Percentiles rank a stretch among this genome's conserved stretches.
Evolutionary conservation across 164 flowering plant genomes (phyloP).

Genomic region (Vitis riparia): DNA sequence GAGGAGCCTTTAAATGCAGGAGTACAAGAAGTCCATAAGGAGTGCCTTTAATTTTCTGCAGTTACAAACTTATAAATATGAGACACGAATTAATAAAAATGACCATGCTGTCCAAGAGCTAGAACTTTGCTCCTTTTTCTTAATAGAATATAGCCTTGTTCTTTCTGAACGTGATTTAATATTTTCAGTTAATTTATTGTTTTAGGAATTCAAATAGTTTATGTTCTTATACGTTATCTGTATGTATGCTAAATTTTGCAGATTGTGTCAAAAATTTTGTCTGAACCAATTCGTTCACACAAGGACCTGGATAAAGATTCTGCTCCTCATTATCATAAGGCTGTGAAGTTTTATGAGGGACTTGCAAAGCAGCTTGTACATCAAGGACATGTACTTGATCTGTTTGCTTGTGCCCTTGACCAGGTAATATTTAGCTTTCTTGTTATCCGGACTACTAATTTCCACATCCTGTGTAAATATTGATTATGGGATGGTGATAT

Average conservation of each 20-base stretch:
- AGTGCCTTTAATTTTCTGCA: no score
- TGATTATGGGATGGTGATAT: no score
- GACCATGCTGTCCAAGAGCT: no score
- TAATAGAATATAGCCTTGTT: neutral
- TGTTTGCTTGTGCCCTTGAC: conserved; percentile 96
- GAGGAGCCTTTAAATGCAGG: no score
- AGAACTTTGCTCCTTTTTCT: neutral
- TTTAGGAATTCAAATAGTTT: neutral
- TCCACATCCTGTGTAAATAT: no score
- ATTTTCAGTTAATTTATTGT: neutral
- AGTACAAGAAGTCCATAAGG: no score
- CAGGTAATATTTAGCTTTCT: conserved; percentile 53
- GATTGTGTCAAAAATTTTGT: conserved; percentile 83
- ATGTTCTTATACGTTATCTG: conserved; percentile 2
- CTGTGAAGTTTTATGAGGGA: conserved; percentile 90
- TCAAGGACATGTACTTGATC: conserved; percentile 93
- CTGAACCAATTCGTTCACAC: conserved; percentile 97
- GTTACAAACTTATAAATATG: no score
- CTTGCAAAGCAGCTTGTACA: conserved; percentile 89
- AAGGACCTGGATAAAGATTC: conserved; percentile 97
- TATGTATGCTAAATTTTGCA: conserved; percentile 26
- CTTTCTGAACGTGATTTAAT: neutral
- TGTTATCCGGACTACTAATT: no score
- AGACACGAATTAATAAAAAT: no score
- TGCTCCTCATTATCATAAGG: conserved; percentile 76